phyloP scores from a whole-genome alignment of 257 asterid genomes.

The Linderniella brevidens region DNA sequence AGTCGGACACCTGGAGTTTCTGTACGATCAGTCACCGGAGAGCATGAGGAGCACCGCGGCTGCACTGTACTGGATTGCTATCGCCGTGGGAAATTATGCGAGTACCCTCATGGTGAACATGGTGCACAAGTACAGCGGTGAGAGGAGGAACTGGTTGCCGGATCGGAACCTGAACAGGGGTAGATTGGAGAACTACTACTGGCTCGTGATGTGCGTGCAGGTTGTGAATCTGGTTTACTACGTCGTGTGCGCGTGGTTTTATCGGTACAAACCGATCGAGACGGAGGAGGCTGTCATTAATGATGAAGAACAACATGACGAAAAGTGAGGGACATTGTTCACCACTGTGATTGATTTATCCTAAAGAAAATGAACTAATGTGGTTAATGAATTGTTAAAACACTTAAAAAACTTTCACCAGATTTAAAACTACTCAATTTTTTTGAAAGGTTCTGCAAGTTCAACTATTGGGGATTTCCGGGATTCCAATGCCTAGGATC shows the following conservation, averaged over 20 bases:
- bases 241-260: conserved; percentile 39
- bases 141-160: conserved; percentile 43
- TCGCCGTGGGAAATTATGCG: conserved; percentile 36
- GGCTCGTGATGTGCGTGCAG: conserved; percentile 51
- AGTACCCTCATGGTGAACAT: conserved; percentile 41
- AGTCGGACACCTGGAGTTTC: conserved; percentile 61
- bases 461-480: too few relatives aligned
- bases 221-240: conserved; percentile 40
- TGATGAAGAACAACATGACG: too few relatives aligned
- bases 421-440: too few relatives aligned
- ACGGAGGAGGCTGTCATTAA: conserved; percentile 3
- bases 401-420: too few relatives aligned
- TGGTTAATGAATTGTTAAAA: too few relatives aligned
- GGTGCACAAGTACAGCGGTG: conserved; percentile 38
- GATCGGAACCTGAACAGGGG: conserved; percentile 60
- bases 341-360: too few relatives aligned
- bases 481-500: too few relatives aligned
- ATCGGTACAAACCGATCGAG: conserved; percentile 33
- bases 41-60: conserved; percentile 79
- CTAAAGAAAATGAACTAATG: too few relatives aligned
- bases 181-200: conserved; percentile 44
- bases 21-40: conserved; percentile 69
- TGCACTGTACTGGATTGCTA: conserved; percentile 48
- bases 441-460: too few relatives aligned
- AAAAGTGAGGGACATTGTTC: too few relatives aligned